Evolutionary conservation across 305 asterid genomes (phyloP).

Genomic region (Fraxinus nigra): DNA sequence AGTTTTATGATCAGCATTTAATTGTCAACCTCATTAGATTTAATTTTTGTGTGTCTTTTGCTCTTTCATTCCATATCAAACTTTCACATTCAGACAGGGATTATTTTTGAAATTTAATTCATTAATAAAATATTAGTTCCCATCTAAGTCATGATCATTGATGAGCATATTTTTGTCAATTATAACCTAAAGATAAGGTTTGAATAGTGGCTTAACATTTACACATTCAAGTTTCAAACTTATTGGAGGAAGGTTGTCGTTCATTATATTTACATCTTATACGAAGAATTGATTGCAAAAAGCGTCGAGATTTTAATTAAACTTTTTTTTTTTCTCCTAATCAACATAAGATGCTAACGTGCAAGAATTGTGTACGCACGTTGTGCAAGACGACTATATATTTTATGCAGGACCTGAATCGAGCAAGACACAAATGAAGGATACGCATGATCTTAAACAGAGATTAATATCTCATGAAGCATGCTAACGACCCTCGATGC

Average conservation of each 20-base stretch:
- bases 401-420: neutral
- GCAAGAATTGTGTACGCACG: neutral
- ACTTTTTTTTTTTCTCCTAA: neutral
- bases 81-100: constrained; percentile 23
- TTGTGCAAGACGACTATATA: neutral
- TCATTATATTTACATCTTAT: neutral
- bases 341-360: neutral
- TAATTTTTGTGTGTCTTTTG: constrained; percentile 19
- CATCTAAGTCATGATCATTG: neutral
- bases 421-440: neutral
- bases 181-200: constrained; percentile 5
- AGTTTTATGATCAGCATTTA: neutral
- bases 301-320: neutral
- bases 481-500: neutral
- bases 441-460: neutral
- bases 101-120: neutral
- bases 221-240: neutral
- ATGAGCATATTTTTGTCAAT: neutral
- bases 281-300: neutral
- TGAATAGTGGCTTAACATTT: neutral
- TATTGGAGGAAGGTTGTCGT: neutral
- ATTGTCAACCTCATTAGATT: constrained; percentile 21
- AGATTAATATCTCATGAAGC: no score
- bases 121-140: neutral
- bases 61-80: constrained; percentile 14